A percentile compares a stretch with the other conserved stretches of the same genome.
phyloP scores from a whole-genome alignment of 768 basidiomycete genomes.

The Tubosaeta brunneosetosa region DNA sequence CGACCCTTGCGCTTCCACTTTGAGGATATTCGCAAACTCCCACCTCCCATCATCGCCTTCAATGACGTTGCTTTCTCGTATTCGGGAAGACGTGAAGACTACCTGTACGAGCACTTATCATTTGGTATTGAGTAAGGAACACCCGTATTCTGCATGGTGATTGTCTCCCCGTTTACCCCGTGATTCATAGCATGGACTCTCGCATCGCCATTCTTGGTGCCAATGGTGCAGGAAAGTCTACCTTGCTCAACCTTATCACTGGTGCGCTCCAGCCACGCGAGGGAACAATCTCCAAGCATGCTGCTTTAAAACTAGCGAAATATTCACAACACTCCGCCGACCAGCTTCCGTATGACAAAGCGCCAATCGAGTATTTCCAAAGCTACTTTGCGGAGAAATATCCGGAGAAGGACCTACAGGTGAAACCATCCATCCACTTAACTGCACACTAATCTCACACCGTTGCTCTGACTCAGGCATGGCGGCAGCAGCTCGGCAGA shows the following conservation, averaged over 20 bases:
- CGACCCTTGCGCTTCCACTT: constrained; percentile 89
- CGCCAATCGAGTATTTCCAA: constrained; percentile 94
- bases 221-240: constrained; percentile 94
- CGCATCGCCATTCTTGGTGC: constrained; percentile 95
- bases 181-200: constrained; percentile 72
- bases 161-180: constrained; percentile 2
- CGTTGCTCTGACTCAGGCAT: constrained; percentile 51
- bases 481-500: constrained; percentile 91
- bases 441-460: constrained; percentile 9
- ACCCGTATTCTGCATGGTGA: constrained; percentile 1
- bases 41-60: constrained; percentile 97
- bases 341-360: constrained; percentile 90
- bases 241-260: constrained; percentile 87
- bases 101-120: constrained; percentile 82
- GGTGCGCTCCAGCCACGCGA: constrained; percentile 70
- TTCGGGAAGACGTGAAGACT: constrained; percentile 83
- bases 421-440: constrained; percentile 20
- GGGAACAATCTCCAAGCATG: constrained; percentile 88
- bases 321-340: constrained; percentile 99
- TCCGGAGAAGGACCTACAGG: constrained; percentile 88
- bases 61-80: constrained; percentile 93
- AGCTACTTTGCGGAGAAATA: constrained; percentile 70
- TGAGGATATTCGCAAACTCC: constrained; percentile 88
- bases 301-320: constrained; percentile 89
- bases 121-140: constrained; percentile 93